Evolutionary conservation across 164 flowering plant genomes (phyloP), one percentile per base, ranked within the genome.

Genomic region (Litsea cubeba): DNA sequence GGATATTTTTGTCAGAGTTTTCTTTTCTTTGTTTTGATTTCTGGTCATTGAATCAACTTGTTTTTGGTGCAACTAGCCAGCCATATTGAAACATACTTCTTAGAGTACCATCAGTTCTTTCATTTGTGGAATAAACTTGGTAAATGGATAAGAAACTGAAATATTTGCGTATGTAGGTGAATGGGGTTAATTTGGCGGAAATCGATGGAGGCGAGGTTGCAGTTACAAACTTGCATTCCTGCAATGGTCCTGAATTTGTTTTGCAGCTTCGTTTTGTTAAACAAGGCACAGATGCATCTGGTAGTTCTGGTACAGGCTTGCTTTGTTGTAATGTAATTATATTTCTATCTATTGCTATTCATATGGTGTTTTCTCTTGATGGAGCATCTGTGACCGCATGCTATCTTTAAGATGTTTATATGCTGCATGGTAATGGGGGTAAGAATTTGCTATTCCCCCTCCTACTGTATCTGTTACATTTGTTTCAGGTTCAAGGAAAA

Each of bases 201-300:
- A 65, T 90, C 62, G 84, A 82, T 40, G 93, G 89, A 40, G 96
- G 97, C 70, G 94, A 91, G 79, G 82, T 86, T 64, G 95, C 93
- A 51, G 84, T 77, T 12, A 93, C 96, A 72, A 93, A 93, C 78
- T 76, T 87, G 79, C 87, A 82, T 70, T 88, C 96, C 40, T 87
- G 93, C 80, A 88, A 87, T 84, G 96, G 97, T 73, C 90, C 88
- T 62, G 84, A 87, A 1, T 91, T 93, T 84, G 80, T 83, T 28
- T 66, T 93, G 20, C 86, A 86, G 66, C 82, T 93, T 77, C 86
- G 18, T 46, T 83, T 90, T 81, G 8, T 49, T 62, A 79, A 76
- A 18, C 80, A 70, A 28, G 76, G 74, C 17, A 64, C 54, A 51
- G 46, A 49, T 62, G 18, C 76, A 22, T 50, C 54, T 18, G 79